Percentiles rank a stretch among this genome's conserved stretches.
These are phyloP conservation scores for Aspergillus oerlinghausenensis DNA, from an alignment of 2,329 filamentous ascomycete genomes.

Conservation along the genomic window DNA sequence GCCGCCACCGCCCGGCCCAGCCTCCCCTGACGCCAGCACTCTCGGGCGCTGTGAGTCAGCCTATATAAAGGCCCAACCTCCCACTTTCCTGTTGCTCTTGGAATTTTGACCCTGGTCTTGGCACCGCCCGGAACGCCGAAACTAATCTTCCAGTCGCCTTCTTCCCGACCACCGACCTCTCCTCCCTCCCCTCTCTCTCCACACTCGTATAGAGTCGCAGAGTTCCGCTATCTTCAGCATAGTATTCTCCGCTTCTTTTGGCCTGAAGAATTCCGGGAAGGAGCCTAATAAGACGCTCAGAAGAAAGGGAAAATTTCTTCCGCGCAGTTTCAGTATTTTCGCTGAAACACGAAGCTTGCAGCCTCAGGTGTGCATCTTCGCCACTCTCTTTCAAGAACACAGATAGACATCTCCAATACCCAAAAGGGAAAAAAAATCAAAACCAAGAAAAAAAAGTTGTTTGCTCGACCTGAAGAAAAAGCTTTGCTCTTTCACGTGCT, in stretches of 20 bases:
- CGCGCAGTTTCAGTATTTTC: conserved; percentile 14
- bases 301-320: conserved; percentile 7
- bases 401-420: conserved; percentile 24
- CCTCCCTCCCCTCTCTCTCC: conserved; percentile 20
- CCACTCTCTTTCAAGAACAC: conserved; percentile 16
- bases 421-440: conserved; percentile 16
- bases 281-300: conserved; percentile 11
- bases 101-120: conserved; percentile 38
- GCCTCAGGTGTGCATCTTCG: conserved; percentile 21
- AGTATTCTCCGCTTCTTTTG: conserved; percentile 12
- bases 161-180: conserved; percentile 22
- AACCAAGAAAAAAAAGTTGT: conserved; percentile 15
- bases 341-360: conserved; percentile 23
- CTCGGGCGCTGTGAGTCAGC: conserved; percentile 29
- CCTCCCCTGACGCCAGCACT: conserved; percentile 31
- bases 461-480: conserved; percentile 3
- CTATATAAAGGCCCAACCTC: conserved; percentile 40
- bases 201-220: conserved; percentile 17
- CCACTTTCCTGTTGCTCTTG: conserved; percentile 27
- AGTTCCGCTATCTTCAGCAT: conserved; percentile 9
- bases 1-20: conserved; percentile 33
- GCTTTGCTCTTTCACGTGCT: not conserved
- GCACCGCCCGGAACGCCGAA: conserved; percentile 34
- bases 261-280: conserved; percentile 16
- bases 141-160: conserved; percentile 17